Conservation (phyloP, 2,329 filamentous ascomycete genomes). For the Beauveria sp. region DNA sequence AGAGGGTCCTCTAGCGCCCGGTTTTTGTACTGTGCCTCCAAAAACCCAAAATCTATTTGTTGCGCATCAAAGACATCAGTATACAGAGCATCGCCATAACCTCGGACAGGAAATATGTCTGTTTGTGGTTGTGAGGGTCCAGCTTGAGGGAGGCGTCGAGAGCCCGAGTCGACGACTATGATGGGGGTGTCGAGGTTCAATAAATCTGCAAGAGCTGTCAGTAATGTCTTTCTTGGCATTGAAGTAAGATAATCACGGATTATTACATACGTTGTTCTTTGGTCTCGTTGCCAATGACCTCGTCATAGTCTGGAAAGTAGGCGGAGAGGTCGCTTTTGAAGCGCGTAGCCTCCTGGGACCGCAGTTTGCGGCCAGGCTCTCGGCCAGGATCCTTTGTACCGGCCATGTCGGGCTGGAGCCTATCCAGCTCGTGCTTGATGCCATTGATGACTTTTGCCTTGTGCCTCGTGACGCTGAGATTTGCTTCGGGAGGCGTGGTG, state of each 20-base stretch:
- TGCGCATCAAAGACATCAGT: constrained; percentile 49
- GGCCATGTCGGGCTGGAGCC: constrained; percentile 41
- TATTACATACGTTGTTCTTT: constrained; percentile 58
- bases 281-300: constrained; percentile 79
- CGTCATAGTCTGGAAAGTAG: constrained; percentile 93
- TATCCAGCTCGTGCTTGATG: constrained; percentile 52
- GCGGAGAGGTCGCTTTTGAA: constrained; percentile 86
- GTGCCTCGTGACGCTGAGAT: constrained; percentile 37
- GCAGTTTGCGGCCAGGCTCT: constrained; percentile 66
- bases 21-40: constrained; percentile 38
- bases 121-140: constrained; percentile 20
- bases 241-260: background rate
- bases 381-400: constrained; percentile 54
- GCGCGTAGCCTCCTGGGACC: constrained; percentile 76
- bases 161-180: constrained; percentile 53
- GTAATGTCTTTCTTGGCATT: background rate
- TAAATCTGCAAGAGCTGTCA: constrained; percentile 47
- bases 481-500: constrained; percentile 18
- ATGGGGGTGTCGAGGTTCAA: constrained; percentile 67
- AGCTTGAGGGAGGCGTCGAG: constrained; percentile 23
- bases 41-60: constrained; percentile 47
- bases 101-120: constrained; percentile 36
- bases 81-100: constrained; percentile 50
- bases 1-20: constrained; percentile 45
- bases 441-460: constrained; percentile 54